phyloP scores from a whole-genome alignment of 164 flowering plant species.

The Umbilicus rupestris region DNA sequence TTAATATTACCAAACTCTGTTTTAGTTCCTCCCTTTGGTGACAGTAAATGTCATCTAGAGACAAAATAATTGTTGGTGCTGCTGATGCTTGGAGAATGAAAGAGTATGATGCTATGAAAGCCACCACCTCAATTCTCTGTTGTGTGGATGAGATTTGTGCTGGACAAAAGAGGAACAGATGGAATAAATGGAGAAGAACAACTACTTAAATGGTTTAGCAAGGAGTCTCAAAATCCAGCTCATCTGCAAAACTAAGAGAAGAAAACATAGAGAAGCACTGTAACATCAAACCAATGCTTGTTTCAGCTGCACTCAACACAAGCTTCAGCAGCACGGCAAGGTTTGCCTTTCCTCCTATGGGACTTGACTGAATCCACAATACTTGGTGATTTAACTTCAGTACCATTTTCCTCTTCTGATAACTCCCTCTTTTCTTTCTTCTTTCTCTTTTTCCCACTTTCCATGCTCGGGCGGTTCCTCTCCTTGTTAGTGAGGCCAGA shows the following conservation, averaged over 20 bases:
- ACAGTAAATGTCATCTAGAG: too few species aligned
- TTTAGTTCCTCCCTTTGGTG: too few species aligned
- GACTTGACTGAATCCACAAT: slow-evolving; percentile 30
- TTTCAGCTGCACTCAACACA: slow-evolving; percentile 66
- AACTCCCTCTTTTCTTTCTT: slow-evolving; percentile 32
- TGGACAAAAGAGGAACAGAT: too few species aligned
- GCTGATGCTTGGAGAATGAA: too few species aligned
- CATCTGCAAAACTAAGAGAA: not conserved
- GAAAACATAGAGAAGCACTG: not conserved
- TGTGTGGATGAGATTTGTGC: too few species aligned
- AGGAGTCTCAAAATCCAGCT: not conserved
- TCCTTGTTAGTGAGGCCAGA: slow-evolving; percentile 23
- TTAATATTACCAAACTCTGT: too few species aligned
- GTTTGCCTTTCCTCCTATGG: slow-evolving; percentile 65
- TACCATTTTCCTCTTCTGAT: slow-evolving; percentile 42
- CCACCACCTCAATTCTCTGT: too few species aligned
- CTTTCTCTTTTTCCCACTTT: slow-evolving; percentile 57
- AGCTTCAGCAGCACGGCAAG: slow-evolving; percentile 77
- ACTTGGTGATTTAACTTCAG: slow-evolving; percentile 30
- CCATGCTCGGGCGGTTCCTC: slow-evolving; percentile 20
- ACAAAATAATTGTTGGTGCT: too few species aligned
- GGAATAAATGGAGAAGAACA: not conserved
- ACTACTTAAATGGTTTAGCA: not conserved
- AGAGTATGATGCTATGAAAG: too few species aligned
- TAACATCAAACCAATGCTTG: not conserved